Base-by-base conservation (phyloP, 371 early-diverging fungal genomes). In the Saksenaea oblongispora region DNA sequence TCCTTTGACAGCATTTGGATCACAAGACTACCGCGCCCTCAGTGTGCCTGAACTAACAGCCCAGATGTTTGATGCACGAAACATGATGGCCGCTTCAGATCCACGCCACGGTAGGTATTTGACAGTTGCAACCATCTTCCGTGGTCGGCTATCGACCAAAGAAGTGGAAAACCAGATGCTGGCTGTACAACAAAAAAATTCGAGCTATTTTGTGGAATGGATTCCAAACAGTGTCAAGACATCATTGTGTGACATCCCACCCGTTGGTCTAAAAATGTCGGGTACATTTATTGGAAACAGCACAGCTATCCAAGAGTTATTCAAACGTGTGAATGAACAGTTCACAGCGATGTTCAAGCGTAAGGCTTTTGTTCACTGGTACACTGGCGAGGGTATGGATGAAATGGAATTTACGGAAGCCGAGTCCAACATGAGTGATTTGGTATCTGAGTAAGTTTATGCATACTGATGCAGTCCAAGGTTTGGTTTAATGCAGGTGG, bases 161-260 rank as follows among this genome's bases (percentile, higher is more conserved):
- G 98, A 98, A 70, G 95, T 96, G 26, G 98, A 98, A 68, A 95
- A 98, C 86, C 98, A 98, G 80, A 95, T 98, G 96, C 81, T 93
- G 58, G 88, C 84, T 65, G 89, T 93, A 34, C 95, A 94, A 77
- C 89, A 89, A 69, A 94, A 93, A 85, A 95, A 94, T 86, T 87
- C 89, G 53, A 85, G 91, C 14, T 91, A 93, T 87, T 98, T 98
- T 76, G 98, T 96, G 42, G 98, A 96, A 76, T 98, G 98, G 98
- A 96, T 98, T 73, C 98, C 98, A 69, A 95, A 94, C 90, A 96
- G 95, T 82, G 94, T 96, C 76, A 96, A 98, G 87, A 95, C 95
- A 14, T 94, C 96, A 62, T 93, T 95, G 36, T 98, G 98, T 80
- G 94, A 96, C 69, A 94, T 98, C 71, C 93, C 97, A 53, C 98